Evolutionary conservation across 1,284 basidiomycete species (phyloP).

Genomic region (Ceratobasidium sp.): DNA sequence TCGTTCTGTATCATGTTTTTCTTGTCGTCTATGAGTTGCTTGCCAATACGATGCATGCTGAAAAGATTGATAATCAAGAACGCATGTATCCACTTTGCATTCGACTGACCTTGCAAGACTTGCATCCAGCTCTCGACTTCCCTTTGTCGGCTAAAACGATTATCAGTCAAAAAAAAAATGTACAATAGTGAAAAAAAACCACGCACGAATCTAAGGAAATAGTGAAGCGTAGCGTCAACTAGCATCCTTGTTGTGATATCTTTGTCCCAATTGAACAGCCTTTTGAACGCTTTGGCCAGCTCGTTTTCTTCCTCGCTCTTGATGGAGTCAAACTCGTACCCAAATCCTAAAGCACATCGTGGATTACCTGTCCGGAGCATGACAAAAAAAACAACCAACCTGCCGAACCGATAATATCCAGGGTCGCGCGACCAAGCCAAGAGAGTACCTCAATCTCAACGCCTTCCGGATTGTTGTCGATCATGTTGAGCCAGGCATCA

Average conservation of each 20-base stretch:
- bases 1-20: constrained; percentile 49
- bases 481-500: constrained; percentile 31
- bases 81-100: neutral
- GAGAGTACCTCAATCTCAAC: constrained; percentile 58
- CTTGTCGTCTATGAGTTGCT: constrained; percentile 44
- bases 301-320: constrained; percentile 50
- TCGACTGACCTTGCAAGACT: constrained; percentile 12
- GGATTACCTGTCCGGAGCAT: neutral
- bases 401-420: constrained; percentile 74
- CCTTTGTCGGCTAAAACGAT: constrained; percentile 8
- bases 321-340: constrained; percentile 65
- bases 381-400: constrained; percentile 50
- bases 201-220: constrained; percentile 15
- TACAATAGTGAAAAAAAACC: constrained; percentile 38
- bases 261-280: constrained; percentile 45
- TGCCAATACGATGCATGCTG: constrained; percentile 31
- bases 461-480: constrained; percentile 20
- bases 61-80: neutral
- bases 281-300: constrained; percentile 53
- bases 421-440: constrained; percentile 64
- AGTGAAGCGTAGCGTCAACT: neutral
- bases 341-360: constrained; percentile 53
- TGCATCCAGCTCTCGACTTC: neutral
- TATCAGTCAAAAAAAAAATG: constrained; percentile 39
- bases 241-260: constrained; percentile 26